phyloP scores from a whole-genome alignment of 108 stramenopile genomes.

The Parmales sp. region DNA sequence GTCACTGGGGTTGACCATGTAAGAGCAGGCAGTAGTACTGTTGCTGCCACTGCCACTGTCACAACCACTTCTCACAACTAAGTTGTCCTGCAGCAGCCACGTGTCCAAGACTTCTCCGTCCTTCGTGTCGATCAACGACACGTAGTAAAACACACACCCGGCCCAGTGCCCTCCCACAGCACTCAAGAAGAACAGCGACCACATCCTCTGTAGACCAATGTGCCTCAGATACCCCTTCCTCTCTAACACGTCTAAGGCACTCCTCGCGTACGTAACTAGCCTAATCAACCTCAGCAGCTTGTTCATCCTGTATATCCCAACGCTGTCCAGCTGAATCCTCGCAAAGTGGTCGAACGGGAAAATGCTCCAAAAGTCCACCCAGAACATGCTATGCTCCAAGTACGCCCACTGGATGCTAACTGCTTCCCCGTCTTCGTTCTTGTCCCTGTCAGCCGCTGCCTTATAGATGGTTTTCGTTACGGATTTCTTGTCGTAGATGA shows the following conservation, averaged over 20 bases:
- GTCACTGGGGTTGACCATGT: too few species aligned
- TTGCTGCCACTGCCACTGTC: too few species aligned
- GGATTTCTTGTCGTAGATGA: too few species aligned
- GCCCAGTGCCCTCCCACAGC: constrained; percentile 7
- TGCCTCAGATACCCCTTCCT: background rate
- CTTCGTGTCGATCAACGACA: background rate
- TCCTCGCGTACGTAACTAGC: background rate
- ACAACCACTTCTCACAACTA: too few species aligned
- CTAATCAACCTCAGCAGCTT: background rate
- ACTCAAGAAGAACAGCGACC: constrained; percentile 1
- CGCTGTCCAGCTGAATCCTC: background rate
- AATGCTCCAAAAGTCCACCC: background rate
- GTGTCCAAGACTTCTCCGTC: background rate
- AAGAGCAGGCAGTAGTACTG: too few species aligned
- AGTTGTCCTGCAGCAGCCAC: background rate
- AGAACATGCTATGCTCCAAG: constrained; percentile 1
- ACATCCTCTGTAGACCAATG: constrained; percentile 10
- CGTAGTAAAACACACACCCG: background rate
- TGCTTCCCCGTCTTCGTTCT: background rate
- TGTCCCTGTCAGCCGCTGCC: too few species aligned
- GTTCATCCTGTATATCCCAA: background rate
- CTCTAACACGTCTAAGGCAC: background rate
- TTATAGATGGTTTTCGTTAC: too few species aligned
- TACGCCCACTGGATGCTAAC: background rate
- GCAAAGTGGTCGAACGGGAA: background rate